Evolutionary conservation across 2,329 filamentous ascomycete genomes (phyloP).

Genomic region (Curvularia eragrostidis): DNA sequence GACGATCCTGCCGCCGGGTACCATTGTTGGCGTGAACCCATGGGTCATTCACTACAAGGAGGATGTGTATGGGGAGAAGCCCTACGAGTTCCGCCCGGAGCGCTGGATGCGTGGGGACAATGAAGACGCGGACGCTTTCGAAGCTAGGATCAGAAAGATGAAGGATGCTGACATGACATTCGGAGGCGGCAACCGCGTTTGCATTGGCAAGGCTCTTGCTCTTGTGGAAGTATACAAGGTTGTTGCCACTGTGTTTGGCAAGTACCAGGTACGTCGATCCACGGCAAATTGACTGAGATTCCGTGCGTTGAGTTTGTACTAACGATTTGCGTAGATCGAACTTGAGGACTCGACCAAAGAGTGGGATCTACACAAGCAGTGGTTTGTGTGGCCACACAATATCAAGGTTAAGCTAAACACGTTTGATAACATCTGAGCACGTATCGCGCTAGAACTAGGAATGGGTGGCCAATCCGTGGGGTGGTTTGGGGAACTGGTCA

Average conservation of each 20-base stretch:
- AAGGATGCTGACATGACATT: constrained; percentile 46
- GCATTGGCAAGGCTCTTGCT: constrained; percentile 39
- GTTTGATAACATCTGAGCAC: constrained; percentile 9
- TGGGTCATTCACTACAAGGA: constrained; percentile 36
- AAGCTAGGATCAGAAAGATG: constrained; percentile 35
- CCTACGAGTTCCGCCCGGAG: constrained; percentile 35
- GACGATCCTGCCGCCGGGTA: constrained; percentile 37
- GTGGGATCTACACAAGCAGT: constrained; percentile 52
- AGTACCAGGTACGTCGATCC: constrained; percentile 52
- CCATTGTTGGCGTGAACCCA: constrained; percentile 44
- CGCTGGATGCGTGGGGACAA: constrained; percentile 41
- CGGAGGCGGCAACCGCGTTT: constrained; percentile 40
- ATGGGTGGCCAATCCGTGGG: not conserved
- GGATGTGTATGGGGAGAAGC: constrained; percentile 30
- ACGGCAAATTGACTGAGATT: not conserved
- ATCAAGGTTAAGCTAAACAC: constrained; percentile 36
- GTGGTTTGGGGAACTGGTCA: not conserved
- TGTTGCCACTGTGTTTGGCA: constrained; percentile 50
- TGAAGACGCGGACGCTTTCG: constrained; percentile 25
- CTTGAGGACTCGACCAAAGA: constrained; percentile 47
- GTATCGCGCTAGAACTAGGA: not conserved
- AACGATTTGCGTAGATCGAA: constrained; percentile 37
- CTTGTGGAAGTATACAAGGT: constrained; percentile 56
- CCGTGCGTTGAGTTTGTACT: not conserved
- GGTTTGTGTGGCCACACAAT: constrained; percentile 51